Evolutionary conservation across 192 early-diverging fungal genomes (phyloP).

Genomic region (Coemansia javaensis): DNA sequence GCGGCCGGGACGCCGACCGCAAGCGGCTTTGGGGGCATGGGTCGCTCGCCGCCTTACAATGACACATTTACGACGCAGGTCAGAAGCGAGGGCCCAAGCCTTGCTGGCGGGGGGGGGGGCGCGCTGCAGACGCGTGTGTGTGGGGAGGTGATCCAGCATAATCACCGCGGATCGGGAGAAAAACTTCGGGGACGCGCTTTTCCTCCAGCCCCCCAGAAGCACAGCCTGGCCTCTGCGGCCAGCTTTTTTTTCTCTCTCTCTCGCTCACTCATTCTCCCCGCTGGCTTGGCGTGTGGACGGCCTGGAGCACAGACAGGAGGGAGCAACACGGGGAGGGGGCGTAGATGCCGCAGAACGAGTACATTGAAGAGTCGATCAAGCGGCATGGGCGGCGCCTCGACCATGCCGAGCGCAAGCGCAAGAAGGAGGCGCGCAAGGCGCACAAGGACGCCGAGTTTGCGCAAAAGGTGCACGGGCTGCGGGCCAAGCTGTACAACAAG

Average conservation of each 20-base stretch:
- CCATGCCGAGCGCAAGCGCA: conserved; percentile 95
- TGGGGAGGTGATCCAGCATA: too few relatives aligned
- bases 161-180: too few relatives aligned
- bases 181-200: too few relatives aligned
- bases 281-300: too few relatives aligned
- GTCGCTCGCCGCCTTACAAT: conserved; percentile 11
- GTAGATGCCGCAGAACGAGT: conserved; percentile 83
- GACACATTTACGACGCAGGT: too few relatives aligned
- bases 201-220: too few relatives aligned
- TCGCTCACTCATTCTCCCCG: too few relatives aligned
- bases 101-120: too few relatives aligned
- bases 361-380: conserved; percentile 98
- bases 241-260: too few relatives aligned
- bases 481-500: conserved; percentile 99
- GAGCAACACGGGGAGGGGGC: not conserved
- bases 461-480: conserved; percentile 94
- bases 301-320: conserved; percentile 2
- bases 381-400: conserved; percentile 94
- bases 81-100: too few relatives aligned
- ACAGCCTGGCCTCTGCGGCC: too few relatives aligned
- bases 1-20: conserved; percentile 20
- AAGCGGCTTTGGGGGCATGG: conserved; percentile 20
- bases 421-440: conserved; percentile 86
- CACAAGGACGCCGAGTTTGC: conserved; percentile 91
- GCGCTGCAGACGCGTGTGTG: too few relatives aligned